A percentile compares a stretch with the other conserved stretches of the same genome.
phyloP scores from a whole-genome alignment of 116 monocot species.

The Phalaenopsis hybrid region DNA sequence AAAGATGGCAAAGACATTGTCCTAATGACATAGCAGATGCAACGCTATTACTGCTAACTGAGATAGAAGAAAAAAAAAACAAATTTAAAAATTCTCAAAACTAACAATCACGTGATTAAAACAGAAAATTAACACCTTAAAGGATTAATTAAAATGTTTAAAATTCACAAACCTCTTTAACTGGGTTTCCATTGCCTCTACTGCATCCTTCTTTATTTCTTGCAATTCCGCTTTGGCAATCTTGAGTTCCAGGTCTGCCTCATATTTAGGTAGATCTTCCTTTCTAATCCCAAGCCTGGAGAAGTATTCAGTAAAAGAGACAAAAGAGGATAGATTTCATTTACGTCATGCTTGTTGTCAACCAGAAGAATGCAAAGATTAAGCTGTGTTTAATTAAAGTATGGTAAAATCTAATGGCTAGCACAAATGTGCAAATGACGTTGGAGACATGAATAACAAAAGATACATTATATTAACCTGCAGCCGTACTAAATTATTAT shows the following conservation, averaged over 20 bases:
- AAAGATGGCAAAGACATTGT: background rate
- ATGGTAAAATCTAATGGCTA: background rate
- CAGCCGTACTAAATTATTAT: background rate
- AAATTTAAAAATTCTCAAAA: background rate
- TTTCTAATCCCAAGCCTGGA: constrained; percentile 80
- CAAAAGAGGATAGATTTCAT: background rate
- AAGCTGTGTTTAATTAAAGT: background rate
- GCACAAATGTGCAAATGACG: background rate
- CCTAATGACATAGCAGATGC: background rate
- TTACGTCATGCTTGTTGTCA: background rate
- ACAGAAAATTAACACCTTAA: background rate
- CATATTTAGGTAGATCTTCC: constrained; percentile 82
- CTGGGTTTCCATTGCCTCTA: constrained; percentile 85
- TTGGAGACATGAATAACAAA: background rate
- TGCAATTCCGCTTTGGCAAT: constrained; percentile 67
- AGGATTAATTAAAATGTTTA: background rate
- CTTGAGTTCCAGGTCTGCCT: constrained; percentile 75
- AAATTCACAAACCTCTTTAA: constrained; percentile 46
- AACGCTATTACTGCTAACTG: background rate
- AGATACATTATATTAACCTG: background rate
- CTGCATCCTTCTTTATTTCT: constrained; percentile 66
- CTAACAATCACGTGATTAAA: background rate
- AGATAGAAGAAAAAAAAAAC: background rate
- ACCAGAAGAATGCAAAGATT: constrained; percentile 6
- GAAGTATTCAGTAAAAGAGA: constrained; percentile 11